Base-by-base conservation (phyloP, 2,329 filamentous ascomycete species). In the Diplodia mutila region DNA sequence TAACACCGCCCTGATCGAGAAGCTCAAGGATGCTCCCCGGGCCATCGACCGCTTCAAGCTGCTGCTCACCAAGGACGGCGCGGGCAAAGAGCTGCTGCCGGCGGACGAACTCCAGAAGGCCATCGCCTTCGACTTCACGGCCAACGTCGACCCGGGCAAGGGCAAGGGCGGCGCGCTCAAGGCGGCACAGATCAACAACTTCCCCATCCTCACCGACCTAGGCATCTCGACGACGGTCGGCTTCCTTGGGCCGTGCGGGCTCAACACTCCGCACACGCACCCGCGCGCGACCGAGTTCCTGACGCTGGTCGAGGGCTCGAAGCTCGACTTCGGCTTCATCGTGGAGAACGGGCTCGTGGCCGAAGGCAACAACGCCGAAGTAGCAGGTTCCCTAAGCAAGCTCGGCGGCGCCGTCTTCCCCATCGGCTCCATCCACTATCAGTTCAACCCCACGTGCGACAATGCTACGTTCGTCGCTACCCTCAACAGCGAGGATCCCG, bases 71-170 rank as follows among this genome's bases (percentile, higher is more conserved):
- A 59, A 61, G 48, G 42, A 64, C 49, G 59, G 59, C 27, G 46
- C 48, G 27, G 76, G 76, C 59, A 65, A 73, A 48, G 68, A 71
- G 9, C 74, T 80, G 9, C 73, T 79, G 52, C 70, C 73, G 6
- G 73, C 69, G 14, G 74, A 77, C 2, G 73, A 71, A 4, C 70
- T 81, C 32, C 72, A 71, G 55, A 71, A 73, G 14, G 53, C 73
- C 74, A 86, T 90, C 80, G 91, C 89, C 75, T 93, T 92, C 84
- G 84, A 84, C 75, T 83, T 85, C 72, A 77, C 86, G 32, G 27
- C 23, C 21, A 18, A 53, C 49, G 32, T 49, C 61, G 49, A 46
- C 27, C 49, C 61, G 1, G 55, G 65, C 16, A 48, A 46, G 16
- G 69, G 37, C 54, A 55, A 54, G 32, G 61, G 64, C 52, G 59